Evolutionary conservation across 192 early-diverging fungal species (phyloP), one percentile per base, ranked within the genome.

Genomic region (Backusella liffmaniae): DNA sequence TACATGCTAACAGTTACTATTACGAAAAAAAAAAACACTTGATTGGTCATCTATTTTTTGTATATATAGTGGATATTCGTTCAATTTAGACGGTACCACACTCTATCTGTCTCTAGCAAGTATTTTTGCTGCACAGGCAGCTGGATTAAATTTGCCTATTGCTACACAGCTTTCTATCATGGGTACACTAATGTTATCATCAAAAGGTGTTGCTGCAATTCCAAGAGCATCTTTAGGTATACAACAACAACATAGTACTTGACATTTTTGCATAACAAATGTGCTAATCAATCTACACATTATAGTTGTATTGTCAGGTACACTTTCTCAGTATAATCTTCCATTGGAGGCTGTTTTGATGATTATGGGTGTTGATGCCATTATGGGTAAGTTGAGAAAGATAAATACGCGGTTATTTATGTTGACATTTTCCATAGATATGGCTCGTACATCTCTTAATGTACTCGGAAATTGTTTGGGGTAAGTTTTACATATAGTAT

Each of bases 61-160:
- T 46, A 12, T n/a, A 26, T 35, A 36, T 23, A 70, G 89, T 23
- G 92, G 92, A 12, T 93, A 93, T 83, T 89, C 89, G 12, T 93
- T 93, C 80, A 93, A 93, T 80, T 79, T 93, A 62, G 92, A 93
- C 73, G 92, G 92, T 5, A 91, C 92, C 1, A 92, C 92, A 30
- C 76, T 93, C 29, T 92, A 93, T 73, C 84, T 93, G 3, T 84
- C 88, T 10, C 73, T 89, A 36, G 92, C 92, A 5, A 56, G 82
- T n/a, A 79, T 93, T 34, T 93, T 93, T 78, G 84, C 82, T 72
- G 91, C 91, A 18, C 92, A 93, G 76, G 86, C 84, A 26, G 80
- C 78, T 10, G 86, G 86, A 36, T 67, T 90, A 18, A 23, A 70
- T 35, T 84, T 90, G 73, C 41, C 82, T 16, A 36, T 88, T 42